These are phyloP conservation scores for Ustilago trichophora DNA, from an alignment of 1,284 basidiomycete species.

Conservation along the genomic window DNA sequence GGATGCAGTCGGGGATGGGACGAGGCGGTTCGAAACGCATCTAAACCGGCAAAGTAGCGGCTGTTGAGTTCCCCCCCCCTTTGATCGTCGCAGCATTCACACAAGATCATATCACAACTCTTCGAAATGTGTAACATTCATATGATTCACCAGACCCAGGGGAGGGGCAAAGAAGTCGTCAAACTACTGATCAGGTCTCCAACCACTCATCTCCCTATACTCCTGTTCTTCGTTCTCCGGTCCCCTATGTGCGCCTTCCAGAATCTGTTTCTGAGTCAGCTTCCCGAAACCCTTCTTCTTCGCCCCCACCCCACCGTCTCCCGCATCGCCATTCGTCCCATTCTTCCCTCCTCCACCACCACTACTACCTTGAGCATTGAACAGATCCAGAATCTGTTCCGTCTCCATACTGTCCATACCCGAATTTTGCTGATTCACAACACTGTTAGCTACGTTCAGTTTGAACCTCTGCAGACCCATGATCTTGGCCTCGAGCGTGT, in stretches of 20 bases:
- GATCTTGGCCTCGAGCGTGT: slow-evolving; percentile 98
- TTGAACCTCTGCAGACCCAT: slow-evolving; percentile 99
- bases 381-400: slow-evolving; percentile 93
- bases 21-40: no score
- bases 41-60: no score
- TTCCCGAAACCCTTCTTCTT: slow-evolving; percentile 40
- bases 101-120: no score
- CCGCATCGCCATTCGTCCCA: neutral
- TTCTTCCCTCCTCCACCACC: neutral
- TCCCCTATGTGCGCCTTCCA: slow-evolving; percentile 65
- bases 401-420: slow-evolving; percentile 95
- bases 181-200: slow-evolving; percentile 46
- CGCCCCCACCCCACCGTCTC: neutral
- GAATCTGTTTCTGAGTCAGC: slow-evolving; percentile 67
- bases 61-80: no score
- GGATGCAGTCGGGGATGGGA: no score
- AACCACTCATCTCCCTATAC: slow-evolving; percentile 57
- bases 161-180: no score
- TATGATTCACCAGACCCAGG: no score
- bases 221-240: slow-evolving; percentile 65
- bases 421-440: slow-evolving; percentile 96
- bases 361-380: slow-evolving; percentile 68
- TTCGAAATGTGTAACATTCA: no score
- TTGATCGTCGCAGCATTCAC: no score
- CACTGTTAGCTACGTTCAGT: slow-evolving; percentile 93